Evolutionary conservation across 257 asterid genomes (phyloP).

Genomic region (Apocynum venetum): DNA sequence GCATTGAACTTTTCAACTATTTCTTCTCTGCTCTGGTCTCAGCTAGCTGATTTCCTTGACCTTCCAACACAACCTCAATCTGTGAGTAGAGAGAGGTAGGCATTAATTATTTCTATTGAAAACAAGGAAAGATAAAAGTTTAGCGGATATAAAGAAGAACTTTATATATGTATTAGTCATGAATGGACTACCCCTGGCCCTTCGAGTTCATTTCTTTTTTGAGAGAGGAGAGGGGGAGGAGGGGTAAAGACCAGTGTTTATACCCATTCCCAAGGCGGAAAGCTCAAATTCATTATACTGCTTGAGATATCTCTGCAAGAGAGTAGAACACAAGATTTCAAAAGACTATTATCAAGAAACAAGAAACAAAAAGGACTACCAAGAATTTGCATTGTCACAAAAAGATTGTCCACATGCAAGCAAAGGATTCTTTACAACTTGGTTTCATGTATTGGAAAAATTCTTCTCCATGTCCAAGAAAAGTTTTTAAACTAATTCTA

Average conservation of each 20-base stretch:
- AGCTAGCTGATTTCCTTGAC: background rate
- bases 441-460: too few relatives aligned
- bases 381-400: too few relatives aligned
- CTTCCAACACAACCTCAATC: constrained; percentile 17
- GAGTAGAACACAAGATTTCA: background rate
- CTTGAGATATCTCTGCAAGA: constrained; percentile 21
- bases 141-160: background rate
- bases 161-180: background rate
- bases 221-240: background rate
- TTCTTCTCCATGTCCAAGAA: too few relatives aligned
- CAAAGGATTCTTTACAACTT: too few relatives aligned
- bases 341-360: background rate
- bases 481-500: too few relatives aligned
- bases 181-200: constrained; percentile 17
- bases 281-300: constrained; percentile 21
- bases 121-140: background rate
- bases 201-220: background rate
- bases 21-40: background rate
- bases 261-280: constrained; percentile 29
- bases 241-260: background rate
- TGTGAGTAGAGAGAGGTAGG: background rate
- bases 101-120: background rate
- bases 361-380: too few relatives aligned
- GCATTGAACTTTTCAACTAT: background rate
- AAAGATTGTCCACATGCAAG: too few relatives aligned